Evolutionary conservation across 2,329 filamentous ascomycete species (phyloP).

Genomic region (Lomentospora prolificans): DNA sequence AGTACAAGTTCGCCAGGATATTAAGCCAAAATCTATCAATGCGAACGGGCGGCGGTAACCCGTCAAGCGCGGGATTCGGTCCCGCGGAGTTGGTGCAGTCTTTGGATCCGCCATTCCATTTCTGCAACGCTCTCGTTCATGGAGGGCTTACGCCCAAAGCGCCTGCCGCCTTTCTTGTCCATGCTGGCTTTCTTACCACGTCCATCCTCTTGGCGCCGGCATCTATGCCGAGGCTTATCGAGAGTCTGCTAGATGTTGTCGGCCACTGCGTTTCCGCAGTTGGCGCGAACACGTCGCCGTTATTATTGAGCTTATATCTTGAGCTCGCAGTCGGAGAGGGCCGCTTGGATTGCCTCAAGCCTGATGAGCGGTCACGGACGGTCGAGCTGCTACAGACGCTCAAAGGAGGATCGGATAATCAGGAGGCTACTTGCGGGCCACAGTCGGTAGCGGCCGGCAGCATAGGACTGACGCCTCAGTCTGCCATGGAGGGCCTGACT

Average conservation of each 20-base stretch:
- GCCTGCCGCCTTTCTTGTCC: neutral
- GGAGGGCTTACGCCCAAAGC: neutral
- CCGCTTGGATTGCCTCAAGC: slow-evolving; percentile 20
- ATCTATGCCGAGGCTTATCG: neutral
- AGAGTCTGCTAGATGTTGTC: slow-evolving; percentile 23
- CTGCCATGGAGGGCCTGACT: neutral
- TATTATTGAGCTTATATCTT: slow-evolving; percentile 22
- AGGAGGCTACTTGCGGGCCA: neutral
- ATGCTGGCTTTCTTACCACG: slow-evolving; percentile 3
- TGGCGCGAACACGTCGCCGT: slow-evolving; percentile 22
- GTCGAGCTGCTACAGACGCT: slow-evolving; percentile 17
- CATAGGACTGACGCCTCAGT: neutral
- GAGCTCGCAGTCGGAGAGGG: slow-evolving; percentile 22
- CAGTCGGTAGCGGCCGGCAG: neutral
- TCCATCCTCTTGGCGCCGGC: neutral
- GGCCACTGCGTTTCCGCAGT: slow-evolving; percentile 23
- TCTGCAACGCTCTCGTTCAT: slow-evolving; percentile 8
- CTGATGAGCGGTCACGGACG: slow-evolving; percentile 21
- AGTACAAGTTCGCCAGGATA: slow-evolving; percentile 5
- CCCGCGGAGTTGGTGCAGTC: slow-evolving; percentile 9
- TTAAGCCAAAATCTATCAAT: slow-evolving; percentile 6
- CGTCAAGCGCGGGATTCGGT: slow-evolving; percentile 3
- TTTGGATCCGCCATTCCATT: slow-evolving; percentile 7
- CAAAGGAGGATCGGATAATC: neutral
- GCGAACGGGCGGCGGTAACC: slow-evolving; percentile 14